phyloP scores from a whole-genome alignment of 495 filamentous ascomycete species.

The Aspergillus steynii region DNA sequence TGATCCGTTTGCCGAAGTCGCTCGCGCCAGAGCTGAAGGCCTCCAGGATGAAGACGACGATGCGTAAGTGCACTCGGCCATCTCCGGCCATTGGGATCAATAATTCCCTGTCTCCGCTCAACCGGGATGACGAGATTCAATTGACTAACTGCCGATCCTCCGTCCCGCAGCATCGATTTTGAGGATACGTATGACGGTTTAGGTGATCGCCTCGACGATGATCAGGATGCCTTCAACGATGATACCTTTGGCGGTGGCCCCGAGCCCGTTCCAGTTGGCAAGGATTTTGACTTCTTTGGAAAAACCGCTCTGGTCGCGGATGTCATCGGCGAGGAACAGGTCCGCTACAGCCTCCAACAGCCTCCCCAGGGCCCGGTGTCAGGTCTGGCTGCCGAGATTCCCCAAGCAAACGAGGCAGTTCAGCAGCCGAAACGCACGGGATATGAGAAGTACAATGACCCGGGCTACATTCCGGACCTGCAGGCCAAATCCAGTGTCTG shows the following conservation, averaged over 20 bases:
- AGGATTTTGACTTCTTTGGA: slow-evolving; percentile 97
- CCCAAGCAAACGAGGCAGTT: slow-evolving; percentile 38
- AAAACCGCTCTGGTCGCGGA: slow-evolving; percentile 82
- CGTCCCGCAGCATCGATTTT: slow-evolving; percentile 69
- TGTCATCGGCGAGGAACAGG: slow-evolving; percentile 86
- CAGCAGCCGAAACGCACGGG: slow-evolving; percentile 68
- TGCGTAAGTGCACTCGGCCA: slow-evolving; percentile 56
- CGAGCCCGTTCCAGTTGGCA: slow-evolving; percentile 59
- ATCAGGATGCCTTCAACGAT: slow-evolving; percentile 93
- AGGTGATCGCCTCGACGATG: slow-evolving; percentile 87
- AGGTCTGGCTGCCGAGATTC: slow-evolving; percentile 31
- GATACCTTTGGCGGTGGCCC: slow-evolving; percentile 83
- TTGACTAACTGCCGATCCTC: not conserved
- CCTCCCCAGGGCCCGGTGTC: slow-evolving; percentile 43
- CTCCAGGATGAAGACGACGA: slow-evolving; percentile 62
- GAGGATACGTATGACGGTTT: slow-evolving; percentile 98
- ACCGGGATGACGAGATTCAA: not conserved
- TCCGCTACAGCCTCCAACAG: slow-evolving; percentile 71
- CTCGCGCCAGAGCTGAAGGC: slow-evolving; percentile 43
- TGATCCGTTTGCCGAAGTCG: slow-evolving; percentile 87
- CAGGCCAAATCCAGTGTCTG: slow-evolving; percentile 93
- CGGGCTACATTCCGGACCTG: slow-evolving; percentile 76
- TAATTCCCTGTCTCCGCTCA: not conserved
- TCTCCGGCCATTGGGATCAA: not conserved
- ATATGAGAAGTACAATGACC: slow-evolving; percentile 84